Base-by-base conservation (phyloP, 768 basidiomycete genomes). In the Termitomyces sp. region DNA sequence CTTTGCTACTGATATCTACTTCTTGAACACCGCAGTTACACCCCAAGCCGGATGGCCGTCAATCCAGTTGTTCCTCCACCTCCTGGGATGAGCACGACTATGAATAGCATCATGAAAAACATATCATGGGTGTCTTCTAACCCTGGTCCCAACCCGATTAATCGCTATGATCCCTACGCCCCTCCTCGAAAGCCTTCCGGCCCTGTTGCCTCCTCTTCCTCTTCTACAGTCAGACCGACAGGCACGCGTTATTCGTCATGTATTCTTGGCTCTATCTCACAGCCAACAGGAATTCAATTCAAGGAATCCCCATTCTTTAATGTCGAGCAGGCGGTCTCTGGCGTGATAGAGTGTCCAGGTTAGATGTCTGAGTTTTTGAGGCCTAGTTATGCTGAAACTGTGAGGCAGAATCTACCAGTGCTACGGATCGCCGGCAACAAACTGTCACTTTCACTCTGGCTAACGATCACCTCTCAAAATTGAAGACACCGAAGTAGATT, bases 261-360 rank as follows among this genome's bases (percentile, higher is more conserved):
- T 14, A 32, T 40, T 52, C 4, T 18, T 7, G 4, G 26, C 20
- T 54, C 12, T 50, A 60, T 61, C 45, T 69, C 49, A 54, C 43
- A 4, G 12, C 28, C 60, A 57, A 5, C 52, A 90, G 90, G 68
- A 22, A 83, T 93, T 45, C 83, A 81, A 49, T 93, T 93, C 74
- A 91, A 87, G 64, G 79, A 82, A 9, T 92, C 92, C 0, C 91
- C 92, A 0, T 94, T 93, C 68, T 87, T 87, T 64, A 73, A 72
- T 12, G 69, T 90, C 3, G 86, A 88, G 50, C 85, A 90, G 63
- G 66, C 76, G 6, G 82, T 91, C 12, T 89, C 88, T 3, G 57
- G 60, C 28, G 75, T 92, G 30, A 75, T 78, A 8, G 90, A 93
- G 68, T 94, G 91, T 70, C 90, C 89, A 73, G 91, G 91, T 91